A percentile compares a stretch with the other conserved stretches of the same genome.
These are phyloP conservation scores for Talaromyces rugulosus DNA, from an alignment of 2,329 filamentous ascomycete species.

Conservation along the genomic window DNA sequence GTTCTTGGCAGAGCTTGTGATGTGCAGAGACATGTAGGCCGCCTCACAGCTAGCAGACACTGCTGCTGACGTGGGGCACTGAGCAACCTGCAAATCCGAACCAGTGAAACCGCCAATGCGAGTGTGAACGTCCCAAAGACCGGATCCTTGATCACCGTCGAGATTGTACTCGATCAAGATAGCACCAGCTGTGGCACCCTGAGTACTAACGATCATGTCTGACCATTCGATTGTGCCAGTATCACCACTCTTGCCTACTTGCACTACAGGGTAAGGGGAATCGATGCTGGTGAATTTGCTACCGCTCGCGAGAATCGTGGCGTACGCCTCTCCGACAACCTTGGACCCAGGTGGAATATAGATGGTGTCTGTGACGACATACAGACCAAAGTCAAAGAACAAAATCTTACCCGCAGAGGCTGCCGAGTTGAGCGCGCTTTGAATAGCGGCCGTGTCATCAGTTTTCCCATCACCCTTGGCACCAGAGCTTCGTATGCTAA, in stretches of 20 bases:
- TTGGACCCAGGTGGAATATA: constrained; percentile 46
- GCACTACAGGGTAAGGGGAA: constrained; percentile 61
- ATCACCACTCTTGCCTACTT: constrained; percentile 63
- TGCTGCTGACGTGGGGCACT: constrained; percentile 41
- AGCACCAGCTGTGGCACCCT: constrained; percentile 64
- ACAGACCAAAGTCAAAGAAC: constrained; percentile 56
- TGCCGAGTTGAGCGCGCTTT: constrained; percentile 52
- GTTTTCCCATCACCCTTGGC: constrained; percentile 52
- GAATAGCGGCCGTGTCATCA: constrained; percentile 59
- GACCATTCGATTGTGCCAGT: constrained; percentile 64
- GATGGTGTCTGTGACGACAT: constrained; percentile 45
- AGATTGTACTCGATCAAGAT: constrained; percentile 72
- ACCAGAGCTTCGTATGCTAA: constrained; percentile 41
- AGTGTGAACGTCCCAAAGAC: constrained; percentile 56
- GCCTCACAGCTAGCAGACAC: constrained; percentile 31
- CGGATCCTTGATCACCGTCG: constrained; percentile 42
- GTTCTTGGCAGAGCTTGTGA: constrained; percentile 27
- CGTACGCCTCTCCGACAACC: constrained; percentile 54
- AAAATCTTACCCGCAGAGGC: constrained; percentile 47
- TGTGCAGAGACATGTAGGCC: constrained; percentile 35
- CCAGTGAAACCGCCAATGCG: constrained; percentile 51
- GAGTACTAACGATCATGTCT: constrained; percentile 67
- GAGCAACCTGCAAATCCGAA: constrained; percentile 39
- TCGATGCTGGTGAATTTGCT: constrained; percentile 53
- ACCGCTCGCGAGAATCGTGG: constrained; percentile 56